These are phyloP conservation scores for Dryas octopetala DNA, from an alignment of 306 rosid species.

Conservation along the genomic window DNA sequence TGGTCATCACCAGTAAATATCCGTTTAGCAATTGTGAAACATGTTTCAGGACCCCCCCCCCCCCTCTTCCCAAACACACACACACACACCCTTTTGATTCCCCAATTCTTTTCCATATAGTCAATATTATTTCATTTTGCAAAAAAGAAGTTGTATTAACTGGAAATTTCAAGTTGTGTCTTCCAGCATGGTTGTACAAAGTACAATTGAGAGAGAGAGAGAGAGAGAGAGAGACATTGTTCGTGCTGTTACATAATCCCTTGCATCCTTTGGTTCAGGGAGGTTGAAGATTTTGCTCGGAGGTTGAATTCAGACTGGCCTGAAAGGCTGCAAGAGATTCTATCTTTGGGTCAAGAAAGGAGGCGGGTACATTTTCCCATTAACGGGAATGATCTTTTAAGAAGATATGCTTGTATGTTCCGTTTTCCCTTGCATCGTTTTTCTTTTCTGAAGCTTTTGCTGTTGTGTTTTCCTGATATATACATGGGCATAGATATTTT, in stretches of 20 bases:
- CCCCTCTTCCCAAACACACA: no score
- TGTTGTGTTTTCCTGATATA: not conserved
- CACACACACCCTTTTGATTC: not conserved
- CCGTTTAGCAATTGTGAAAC: not conserved
- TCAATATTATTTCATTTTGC: not conserved
- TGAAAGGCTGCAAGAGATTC: slow-evolving; percentile 77
- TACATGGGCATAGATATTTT: not conserved
- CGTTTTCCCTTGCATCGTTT: not conserved
- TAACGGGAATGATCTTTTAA: slow-evolving; percentile 50
- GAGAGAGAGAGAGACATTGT: not conserved
- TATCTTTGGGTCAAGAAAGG: slow-evolving; percentile 72
- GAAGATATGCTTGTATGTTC: slow-evolving; percentile 55
- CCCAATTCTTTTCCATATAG: not conserved
- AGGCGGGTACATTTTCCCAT: slow-evolving; percentile 49
- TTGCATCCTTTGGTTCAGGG: slow-evolving; percentile 37
- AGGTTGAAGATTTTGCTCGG: slow-evolving; percentile 87
- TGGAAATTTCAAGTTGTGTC: not conserved
- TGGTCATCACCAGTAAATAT: not conserved
- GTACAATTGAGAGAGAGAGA: not conserved
- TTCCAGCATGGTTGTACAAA: not conserved
- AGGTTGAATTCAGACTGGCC: slow-evolving; percentile 86
- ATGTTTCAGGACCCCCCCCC: not conserved
- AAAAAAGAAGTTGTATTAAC: not conserved
- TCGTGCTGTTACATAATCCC: not conserved
- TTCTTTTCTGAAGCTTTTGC: not conserved